These are phyloP conservation scores for Mycena chlorophos DNA, from an alignment of 768 basidiomycete genomes.

Conservation along the genomic window DNA sequence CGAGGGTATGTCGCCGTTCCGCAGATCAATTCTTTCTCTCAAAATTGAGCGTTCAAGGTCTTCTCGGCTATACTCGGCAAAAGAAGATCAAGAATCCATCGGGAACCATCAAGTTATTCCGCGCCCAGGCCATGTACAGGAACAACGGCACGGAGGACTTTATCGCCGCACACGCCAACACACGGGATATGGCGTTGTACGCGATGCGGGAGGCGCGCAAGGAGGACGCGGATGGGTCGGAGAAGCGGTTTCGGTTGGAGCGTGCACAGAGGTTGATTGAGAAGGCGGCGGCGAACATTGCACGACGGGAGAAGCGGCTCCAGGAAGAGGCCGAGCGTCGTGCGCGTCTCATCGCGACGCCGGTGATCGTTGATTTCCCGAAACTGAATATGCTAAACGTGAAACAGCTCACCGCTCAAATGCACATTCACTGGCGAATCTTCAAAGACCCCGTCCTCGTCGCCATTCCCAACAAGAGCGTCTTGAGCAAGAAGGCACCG, in stretches of 20 bases:
- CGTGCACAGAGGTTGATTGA: background rate
- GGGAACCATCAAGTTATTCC: background rate
- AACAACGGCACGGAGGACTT: background rate
- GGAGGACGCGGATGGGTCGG: background rate
- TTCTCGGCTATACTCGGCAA: background rate
- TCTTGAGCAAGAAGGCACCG: background rate
- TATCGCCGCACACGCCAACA: background rate
- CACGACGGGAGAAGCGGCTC: background rate
- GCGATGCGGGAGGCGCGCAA: background rate
- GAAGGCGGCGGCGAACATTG: background rate
- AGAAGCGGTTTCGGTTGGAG: background rate
- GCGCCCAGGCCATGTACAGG: background rate
- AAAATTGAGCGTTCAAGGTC: background rate
- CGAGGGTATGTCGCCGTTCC: background rate
- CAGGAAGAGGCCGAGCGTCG: background rate
- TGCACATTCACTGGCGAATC: background rate
- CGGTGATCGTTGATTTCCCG: background rate
- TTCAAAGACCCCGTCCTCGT: background rate
- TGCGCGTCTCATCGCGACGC: background rate
- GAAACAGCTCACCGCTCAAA: background rate
- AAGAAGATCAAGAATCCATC: background rate
- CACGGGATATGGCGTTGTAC: background rate
- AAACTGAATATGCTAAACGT: background rate
- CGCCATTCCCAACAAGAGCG: background rate
- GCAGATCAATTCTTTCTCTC: background rate